Evolutionary conservation across 1,139 yeast genomes (phyloP).

Genomic region (Taiozyma onychis): DNA sequence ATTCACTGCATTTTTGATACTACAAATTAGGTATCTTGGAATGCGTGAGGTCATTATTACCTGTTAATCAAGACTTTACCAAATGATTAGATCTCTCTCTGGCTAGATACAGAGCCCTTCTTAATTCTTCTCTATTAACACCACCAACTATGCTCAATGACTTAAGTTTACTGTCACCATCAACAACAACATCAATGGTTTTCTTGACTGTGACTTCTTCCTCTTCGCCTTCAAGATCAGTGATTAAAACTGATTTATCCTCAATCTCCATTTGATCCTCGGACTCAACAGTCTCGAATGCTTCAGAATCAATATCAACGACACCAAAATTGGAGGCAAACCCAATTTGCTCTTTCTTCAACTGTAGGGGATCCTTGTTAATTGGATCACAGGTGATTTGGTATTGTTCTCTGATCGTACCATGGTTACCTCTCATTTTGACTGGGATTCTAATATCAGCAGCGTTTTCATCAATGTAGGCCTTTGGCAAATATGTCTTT

Average conservation of each 20-base stretch:
- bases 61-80: neutral
- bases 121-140: constrained; percentile 40
- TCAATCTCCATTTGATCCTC: constrained; percentile 28
- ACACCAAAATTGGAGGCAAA: constrained; percentile 65
- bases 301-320: constrained; percentile 36
- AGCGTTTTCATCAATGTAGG: constrained; percentile 55
- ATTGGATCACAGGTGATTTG: constrained; percentile 41
- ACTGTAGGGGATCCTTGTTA: constrained; percentile 27
- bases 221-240: constrained; percentile 76
- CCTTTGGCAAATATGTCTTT: constrained; percentile 57
- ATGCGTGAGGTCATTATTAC: neutral
- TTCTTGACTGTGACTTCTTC: constrained; percentile 47
- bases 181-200: constrained; percentile 27
- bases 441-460: constrained; percentile 46
- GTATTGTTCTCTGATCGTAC: constrained; percentile 38
- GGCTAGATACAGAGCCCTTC: constrained; percentile 43
- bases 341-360: constrained; percentile 35
- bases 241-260: constrained; percentile 39
- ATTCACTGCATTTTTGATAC: neutral
- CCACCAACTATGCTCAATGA: constrained; percentile 38
- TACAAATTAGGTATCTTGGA: neutral
- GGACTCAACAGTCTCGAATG: constrained; percentile 26
- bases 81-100: constrained; percentile 34
- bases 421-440: constrained; percentile 46
- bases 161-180: constrained; percentile 27